A percentile compares a stretch with the other conserved stretches of the same genome.
Evolutionary conservation across 768 basidiomycete genomes (phyloP).

Genomic region (Symmetrospora coprosmae): DNA sequence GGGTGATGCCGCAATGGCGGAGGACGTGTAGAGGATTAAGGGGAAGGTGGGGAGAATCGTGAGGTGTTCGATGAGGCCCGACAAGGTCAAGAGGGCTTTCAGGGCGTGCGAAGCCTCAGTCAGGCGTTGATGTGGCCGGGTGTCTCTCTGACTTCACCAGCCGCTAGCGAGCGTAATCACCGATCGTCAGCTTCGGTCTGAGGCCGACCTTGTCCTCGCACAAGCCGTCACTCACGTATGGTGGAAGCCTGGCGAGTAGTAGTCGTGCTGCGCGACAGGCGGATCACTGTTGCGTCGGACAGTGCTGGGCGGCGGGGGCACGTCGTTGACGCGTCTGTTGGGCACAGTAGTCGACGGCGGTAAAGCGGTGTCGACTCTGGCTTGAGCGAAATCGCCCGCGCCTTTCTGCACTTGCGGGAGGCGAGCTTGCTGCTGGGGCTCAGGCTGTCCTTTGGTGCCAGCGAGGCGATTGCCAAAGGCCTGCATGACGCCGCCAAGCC

Average conservation of each 20-base stretch:
- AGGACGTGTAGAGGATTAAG: too few relatives aligned
- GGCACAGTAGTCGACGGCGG: background rate
- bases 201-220: too few relatives aligned
- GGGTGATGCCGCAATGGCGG: too few relatives aligned
- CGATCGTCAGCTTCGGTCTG: too few relatives aligned
- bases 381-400: background rate
- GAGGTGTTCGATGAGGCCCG: too few relatives aligned
- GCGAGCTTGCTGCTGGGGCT: background rate
- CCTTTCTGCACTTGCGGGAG: background rate
- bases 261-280: constrained; percentile 1
- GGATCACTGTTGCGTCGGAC: background rate
- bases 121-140: too few relatives aligned
- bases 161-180: too few relatives aligned
- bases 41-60: too few relatives aligned
- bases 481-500: background rate
- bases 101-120: too few relatives aligned
- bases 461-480: background rate
- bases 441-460: background rate
- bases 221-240: background rate
- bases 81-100: too few relatives aligned
- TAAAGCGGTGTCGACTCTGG: background rate
- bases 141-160: too few relatives aligned
- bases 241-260: constrained; percentile 19
- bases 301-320: background rate
- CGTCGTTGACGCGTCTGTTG: too few relatives aligned